Base-by-base conservation (phyloP, 208 protist species). In the Tritrichomonas musculus region DNA sequence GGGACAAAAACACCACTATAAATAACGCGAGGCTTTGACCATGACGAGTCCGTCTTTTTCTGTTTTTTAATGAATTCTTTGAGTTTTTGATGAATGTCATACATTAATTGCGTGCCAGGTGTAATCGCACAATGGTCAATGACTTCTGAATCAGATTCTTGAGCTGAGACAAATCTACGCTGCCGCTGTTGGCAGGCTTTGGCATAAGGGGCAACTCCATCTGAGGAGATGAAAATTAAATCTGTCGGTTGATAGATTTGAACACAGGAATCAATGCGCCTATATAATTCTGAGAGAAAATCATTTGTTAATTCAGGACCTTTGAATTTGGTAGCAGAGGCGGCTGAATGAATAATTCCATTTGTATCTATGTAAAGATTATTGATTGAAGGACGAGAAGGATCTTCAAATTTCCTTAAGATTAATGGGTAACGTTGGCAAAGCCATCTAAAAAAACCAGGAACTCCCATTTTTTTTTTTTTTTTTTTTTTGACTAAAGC, bases 1-100 rank as follows among this genome's bases (percentile, higher is more conserved):
- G 98, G 97, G 80, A 97, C 96, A 41, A 92, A 92, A 57, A 92
- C 92, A 73, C 92, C 92, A 5, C 94, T 95, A 92, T 94, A 95
- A 60, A 95, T 93, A 73, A 99, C 96, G 72, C 97, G 94, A 92
- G 97, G 97, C 57, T 93, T 95, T 93, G 96, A 95, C 98, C 98
- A 99, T 49, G 33, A 9, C 14, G 14, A 41, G 25, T 82, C 73
- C 9, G n/a, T 50, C 25, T 9, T 20, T 53, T 36, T 92, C 36
- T 57, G 3, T 33, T 92, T 50, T 66, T 57, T 92, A 36, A 92
- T 92, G 82, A 92, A 92, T 41, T 69, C 41, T 50, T 39, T 92
- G 14, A 92, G 30, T 47, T 47, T 50, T 41, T 65, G 11, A 66
- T 92, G 20, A 9, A 92, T 25, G 33, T 92, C 4, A 14, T 92